phyloP scores from a whole-genome alignment of 139 green algal species.

The Chlamydomonas sp. region DNA sequence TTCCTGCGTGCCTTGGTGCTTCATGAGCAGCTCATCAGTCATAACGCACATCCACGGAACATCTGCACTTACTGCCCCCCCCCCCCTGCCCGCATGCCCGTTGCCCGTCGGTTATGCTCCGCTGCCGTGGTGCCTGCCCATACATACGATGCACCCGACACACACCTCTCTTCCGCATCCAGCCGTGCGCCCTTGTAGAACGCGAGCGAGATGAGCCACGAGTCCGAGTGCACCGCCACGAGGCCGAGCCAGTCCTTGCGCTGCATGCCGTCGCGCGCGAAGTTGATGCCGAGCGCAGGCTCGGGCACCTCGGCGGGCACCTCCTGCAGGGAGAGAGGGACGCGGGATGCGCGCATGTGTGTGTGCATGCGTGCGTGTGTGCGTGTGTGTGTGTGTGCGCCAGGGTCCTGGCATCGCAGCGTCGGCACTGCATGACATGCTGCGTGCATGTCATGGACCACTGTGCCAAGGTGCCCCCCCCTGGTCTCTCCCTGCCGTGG shows the following conservation, averaged over 20 bases:
- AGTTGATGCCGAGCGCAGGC: constrained; percentile 43
- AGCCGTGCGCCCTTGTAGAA: constrained; percentile 93
- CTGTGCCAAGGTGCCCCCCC: no score
- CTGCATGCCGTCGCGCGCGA: constrained; percentile 61
- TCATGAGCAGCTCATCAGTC: no score
- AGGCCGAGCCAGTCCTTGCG: constrained; percentile 83
- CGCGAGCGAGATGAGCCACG: constrained; percentile 81
- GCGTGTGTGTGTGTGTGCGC: no score
- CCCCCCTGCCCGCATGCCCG: no score
- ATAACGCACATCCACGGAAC: no score
- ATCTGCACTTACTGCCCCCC: no score
- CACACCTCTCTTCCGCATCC: constrained; percentile 44
- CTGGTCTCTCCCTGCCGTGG: no score
- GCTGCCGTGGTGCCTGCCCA: not conserved
- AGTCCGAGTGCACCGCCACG: constrained; percentile 88
- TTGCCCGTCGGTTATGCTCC: no score
- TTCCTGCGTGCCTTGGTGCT: no score
- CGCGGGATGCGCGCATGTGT: not conserved
- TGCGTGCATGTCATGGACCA: not conserved
- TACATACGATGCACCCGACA: not conserved
- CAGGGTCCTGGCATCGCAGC: not conserved
- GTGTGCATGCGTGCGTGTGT: no score
- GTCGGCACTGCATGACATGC: not conserved
- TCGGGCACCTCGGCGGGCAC: constrained; percentile 92
- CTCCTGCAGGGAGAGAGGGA: constrained; percentile 47